Evolutionary conservation across 1,284 basidiomycete species (phyloP).

Genomic region (Anthracocystis setariae): DNA sequence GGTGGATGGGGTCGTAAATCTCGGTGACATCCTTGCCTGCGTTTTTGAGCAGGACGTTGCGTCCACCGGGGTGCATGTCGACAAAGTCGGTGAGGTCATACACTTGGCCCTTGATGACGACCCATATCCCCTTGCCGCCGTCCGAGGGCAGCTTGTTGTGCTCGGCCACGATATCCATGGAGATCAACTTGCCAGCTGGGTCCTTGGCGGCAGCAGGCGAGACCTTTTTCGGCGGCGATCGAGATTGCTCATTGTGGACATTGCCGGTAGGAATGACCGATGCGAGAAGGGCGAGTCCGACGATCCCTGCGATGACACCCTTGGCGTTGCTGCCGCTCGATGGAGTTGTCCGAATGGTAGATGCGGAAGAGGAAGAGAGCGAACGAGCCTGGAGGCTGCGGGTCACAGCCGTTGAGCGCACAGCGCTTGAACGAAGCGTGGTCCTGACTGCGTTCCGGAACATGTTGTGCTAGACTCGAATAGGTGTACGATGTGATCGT

Average conservation of each 20-base stretch:
- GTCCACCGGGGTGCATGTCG: conserved; percentile 80
- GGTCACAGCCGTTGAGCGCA: conserved; percentile 17
- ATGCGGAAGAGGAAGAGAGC: conserved; percentile 11
- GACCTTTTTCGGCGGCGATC: conserved; percentile 22
- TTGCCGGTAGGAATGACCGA: conserved; percentile 14
- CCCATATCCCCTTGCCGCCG: conserved; percentile 55
- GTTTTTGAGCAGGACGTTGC: conserved; percentile 79
- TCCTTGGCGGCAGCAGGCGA: conserved; percentile 28
- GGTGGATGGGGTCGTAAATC: conserved; percentile 65
- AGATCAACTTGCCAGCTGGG: conserved; percentile 46
- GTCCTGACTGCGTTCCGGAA: conserved; percentile 17
- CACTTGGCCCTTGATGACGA: conserved; percentile 63
- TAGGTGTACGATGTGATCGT: neutral
- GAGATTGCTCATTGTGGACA: conserved; percentile 27
- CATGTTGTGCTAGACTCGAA: conserved; percentile 10
- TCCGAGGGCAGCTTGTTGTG: conserved; percentile 53
- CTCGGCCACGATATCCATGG: conserved; percentile 50
- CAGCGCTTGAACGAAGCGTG: conserved; percentile 23
- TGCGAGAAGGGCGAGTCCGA: conserved; percentile 36
- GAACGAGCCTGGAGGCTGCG: conserved; percentile 11
- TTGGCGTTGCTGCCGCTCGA: conserved; percentile 8
- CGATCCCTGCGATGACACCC: conserved; percentile 28
- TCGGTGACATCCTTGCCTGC: conserved; percentile 78
- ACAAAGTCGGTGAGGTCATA: conserved; percentile 81
- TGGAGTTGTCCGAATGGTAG: neutral